Evolutionary conservation across 2,329 filamentous ascomycete genomes (phyloP).

Genomic region (Pleoardoris graminearum): DNA sequence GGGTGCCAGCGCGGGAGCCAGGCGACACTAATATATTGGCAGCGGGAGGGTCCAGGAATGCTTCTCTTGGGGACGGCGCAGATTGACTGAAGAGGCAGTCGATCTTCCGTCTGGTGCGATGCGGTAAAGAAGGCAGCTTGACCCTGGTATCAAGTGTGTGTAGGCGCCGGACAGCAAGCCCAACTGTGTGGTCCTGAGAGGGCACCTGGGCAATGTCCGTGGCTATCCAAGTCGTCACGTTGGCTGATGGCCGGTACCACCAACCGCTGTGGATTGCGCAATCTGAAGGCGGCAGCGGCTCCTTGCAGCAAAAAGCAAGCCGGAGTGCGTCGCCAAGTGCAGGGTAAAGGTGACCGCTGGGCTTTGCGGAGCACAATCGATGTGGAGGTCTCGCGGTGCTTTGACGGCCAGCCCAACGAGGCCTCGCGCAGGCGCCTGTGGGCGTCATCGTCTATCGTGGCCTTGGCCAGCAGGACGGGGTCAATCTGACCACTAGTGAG

Average conservation of each 20-base stretch:
- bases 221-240: constrained; percentile 29
- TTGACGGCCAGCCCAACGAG: constrained; percentile 4
- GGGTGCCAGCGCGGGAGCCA: constrained; percentile 18
- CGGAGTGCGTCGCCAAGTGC: constrained; percentile 4
- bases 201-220: constrained; percentile 21
- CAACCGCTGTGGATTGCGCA: constrained; percentile 17
- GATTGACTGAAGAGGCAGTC: constrained; percentile 35
- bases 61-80: constrained; percentile 23
- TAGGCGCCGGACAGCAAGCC: constrained; percentile 16
- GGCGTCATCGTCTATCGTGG: constrained; percentile 25
- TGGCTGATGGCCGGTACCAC: constrained; percentile 29
- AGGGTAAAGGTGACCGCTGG: constrained; percentile 1
- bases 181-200: constrained; percentile 19
- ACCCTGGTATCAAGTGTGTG: constrained; percentile 29
- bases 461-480: constrained; percentile 20
- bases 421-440: constrained; percentile 13
- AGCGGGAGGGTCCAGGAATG: constrained; percentile 37
- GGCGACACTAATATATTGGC: constrained; percentile 39
- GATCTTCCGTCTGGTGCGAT: constrained; percentile 38
- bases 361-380: constrained; percentile 10
- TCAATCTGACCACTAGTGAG: constrained; percentile 7
- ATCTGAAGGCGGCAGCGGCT: background rate
- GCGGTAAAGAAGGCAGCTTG: constrained; percentile 29
- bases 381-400: background rate
- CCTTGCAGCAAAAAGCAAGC: constrained; percentile 1